Base-by-base conservation (phyloP, 345 rosid species). In the Stellera chamaejasme region DNA sequence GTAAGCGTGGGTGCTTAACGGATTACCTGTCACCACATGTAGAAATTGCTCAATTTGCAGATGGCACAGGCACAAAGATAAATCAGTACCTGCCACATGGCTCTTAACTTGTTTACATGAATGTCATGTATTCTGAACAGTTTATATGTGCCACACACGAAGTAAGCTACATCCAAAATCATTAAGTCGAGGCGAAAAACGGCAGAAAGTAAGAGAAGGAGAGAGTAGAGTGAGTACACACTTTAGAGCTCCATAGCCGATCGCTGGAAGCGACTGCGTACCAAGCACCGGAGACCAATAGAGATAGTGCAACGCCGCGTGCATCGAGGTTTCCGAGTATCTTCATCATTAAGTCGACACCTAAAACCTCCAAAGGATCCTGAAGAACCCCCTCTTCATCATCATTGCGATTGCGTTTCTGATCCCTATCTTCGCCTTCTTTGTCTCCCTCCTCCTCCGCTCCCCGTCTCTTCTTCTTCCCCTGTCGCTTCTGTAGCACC, bases 231-330 rank as follows among this genome's bases (percentile, higher is more conserved):
- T n/a, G n/a, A n/a, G 39, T 32, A 10, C 12, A 6, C 54, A 80
- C 89, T 85, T 69, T 83, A 60, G 68, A 55, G 27, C 63, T 44
- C 89, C 85, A 83, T 2, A 83, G 77, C 13, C 48, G 50, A 58
- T 83, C 85, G 48, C 72, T 65, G 42, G 75, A 80, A 63, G 89
- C 85, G 43, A 80, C 73, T 23, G 50, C 19, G 66, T 77, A 64
- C 89, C 89, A 79, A 56, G 58, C 58, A 52, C 77, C 83, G 55
- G 83, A 79, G 39, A 79, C 85, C 11, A 73, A 70, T 46, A 74
- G 70, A 64, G 74, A 69, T 50, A 69, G 77, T 69, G 83, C 85
- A 75, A 83, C 69, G 78, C 85, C 79, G 82, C 73, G 79, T 67
- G 85, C 81, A 66, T 83, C 89, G 19, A 80, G 75, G 66, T 77